A percentile compares a stretch with the other conserved stretches of the same genome.
Evolutionary conservation across 768 basidiomycete species (phyloP).

Genomic region (Amanita rubescens): DNA sequence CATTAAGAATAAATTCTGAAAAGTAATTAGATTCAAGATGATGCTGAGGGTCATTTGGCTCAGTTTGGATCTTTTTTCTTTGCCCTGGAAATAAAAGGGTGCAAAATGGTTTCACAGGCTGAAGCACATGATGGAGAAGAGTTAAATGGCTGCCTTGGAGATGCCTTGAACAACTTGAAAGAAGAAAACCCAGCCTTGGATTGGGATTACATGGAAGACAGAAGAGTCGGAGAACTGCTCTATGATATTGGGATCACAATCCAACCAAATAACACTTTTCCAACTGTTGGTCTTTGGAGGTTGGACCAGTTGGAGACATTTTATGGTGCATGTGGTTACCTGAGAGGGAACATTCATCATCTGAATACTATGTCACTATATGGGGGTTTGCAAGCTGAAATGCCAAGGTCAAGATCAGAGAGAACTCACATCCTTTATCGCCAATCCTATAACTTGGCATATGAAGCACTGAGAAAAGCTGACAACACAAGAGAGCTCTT

Average conservation of each 20-base stretch:
- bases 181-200: not conserved
- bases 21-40: not conserved
- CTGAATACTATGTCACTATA: constrained; percentile 12
- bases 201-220: not conserved
- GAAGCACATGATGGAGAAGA: not conserved
- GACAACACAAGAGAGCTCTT: not conserved
- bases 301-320: constrained; percentile 12
- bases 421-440: not conserved
- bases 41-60: not conserved
- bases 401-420: not conserved
- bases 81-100: constrained; percentile 15
- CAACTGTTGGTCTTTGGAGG: constrained; percentile 12
- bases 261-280: not conserved
- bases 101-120: not conserved
- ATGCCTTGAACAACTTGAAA: not conserved
- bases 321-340: constrained; percentile 11
- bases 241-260: not conserved
- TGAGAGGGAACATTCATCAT: constrained; percentile 10
- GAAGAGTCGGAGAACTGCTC: not conserved
- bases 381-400: constrained; percentile 15
- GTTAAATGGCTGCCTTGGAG: not conserved
- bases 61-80: constrained; percentile 15
- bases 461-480: not conserved
- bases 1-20: not conserved
- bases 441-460: not conserved